These are phyloP conservation scores for Teratosphaeria destructans DNA, from an alignment of 2,329 filamentous ascomycete genomes.

Conservation along the genomic window DNA sequence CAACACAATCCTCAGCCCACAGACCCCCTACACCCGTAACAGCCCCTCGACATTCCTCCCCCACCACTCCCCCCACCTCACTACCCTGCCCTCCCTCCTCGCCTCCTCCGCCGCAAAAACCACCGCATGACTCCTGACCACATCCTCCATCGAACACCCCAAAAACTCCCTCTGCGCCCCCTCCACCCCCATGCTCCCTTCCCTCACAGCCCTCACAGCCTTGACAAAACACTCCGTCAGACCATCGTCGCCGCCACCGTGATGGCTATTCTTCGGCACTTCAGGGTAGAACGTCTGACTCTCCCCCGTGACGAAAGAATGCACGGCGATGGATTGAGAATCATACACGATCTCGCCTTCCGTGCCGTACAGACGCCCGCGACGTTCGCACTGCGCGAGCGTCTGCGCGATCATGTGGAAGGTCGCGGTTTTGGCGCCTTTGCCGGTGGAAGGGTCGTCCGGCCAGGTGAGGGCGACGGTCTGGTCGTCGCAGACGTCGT, in stretches of 20 bases:
- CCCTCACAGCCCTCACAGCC: conserved; percentile 72
- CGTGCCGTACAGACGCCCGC: conserved; percentile 77
- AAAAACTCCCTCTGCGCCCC: conserved; percentile 66
- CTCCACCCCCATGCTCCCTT: conserved; percentile 52
- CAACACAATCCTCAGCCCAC: too few species aligned
- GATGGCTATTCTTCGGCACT: conserved; percentile 39
- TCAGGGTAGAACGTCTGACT: conserved; percentile 50
- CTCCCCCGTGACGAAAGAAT: conserved; percentile 55
- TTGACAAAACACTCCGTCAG: conserved; percentile 72
- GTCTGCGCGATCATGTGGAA: conserved; percentile 95
- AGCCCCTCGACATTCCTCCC: conserved; percentile 1
- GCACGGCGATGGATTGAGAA: conserved; percentile 62
- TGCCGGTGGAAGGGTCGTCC: conserved; percentile 22
- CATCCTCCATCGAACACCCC: conserved; percentile 76
- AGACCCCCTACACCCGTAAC: background rate
- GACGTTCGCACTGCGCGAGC: conserved; percentile 73
- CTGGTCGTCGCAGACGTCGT: conserved; percentile 90
- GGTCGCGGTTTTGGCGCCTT: conserved; percentile 70
- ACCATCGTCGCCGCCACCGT: conserved; percentile 72
- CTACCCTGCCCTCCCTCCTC: conserved; percentile 54
- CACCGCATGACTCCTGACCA: conserved; percentile 78
- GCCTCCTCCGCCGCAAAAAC: conserved; percentile 94
- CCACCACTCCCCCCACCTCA: conserved; percentile 44
- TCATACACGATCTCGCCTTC: conserved; percentile 81
- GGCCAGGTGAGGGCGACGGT: conserved; percentile 80